A percentile compares a stretch with the other conserved stretches of the same genome.
phyloP scores from a whole-genome alignment of 306 rosid genomes.

The Gleditsia sinensis region DNA sequence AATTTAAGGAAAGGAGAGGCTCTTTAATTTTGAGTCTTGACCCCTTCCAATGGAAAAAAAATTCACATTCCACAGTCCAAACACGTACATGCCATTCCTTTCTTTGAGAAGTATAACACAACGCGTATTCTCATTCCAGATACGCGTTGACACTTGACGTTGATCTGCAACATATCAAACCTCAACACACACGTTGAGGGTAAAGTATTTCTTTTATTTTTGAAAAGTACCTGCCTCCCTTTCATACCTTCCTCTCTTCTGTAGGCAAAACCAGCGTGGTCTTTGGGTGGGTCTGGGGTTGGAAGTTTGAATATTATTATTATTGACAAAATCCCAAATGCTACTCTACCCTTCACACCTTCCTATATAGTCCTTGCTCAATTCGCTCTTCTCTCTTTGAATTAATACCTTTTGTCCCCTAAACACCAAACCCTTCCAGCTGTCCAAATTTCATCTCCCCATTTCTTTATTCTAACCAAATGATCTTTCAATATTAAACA shows the following conservation, averaged over 20 bases:
- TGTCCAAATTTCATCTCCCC: conserved; percentile 36
- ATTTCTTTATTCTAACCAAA: conserved; percentile 15
- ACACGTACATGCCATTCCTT: conserved; percentile 16
- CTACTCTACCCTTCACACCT: conserved; percentile 35
- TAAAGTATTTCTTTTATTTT: too few relatives aligned
- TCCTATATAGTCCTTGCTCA: conserved; percentile 38
- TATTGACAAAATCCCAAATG: too few relatives aligned
- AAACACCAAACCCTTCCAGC: conserved; percentile 65
- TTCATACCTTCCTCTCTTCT: too few relatives aligned
- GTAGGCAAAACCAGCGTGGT: conserved; percentile 64
- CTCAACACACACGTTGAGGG: too few relatives aligned
- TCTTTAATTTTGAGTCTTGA: too few relatives aligned
- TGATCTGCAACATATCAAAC: too few relatives aligned
- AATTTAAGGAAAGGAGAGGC: neutral
- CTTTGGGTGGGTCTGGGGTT: conserved; percentile 33
- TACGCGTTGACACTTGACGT: conserved; percentile 26
- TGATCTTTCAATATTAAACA: neutral
- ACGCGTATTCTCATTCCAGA: conserved; percentile 22
- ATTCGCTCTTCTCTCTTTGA: conserved; percentile 26
- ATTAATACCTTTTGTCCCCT: conserved; percentile 58
- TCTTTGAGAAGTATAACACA: neutral
- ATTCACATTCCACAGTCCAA: neutral
- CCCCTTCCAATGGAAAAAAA: conserved; percentile 22
- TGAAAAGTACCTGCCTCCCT: too few relatives aligned
- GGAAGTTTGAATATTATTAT: conserved; percentile 22